Conservation (phyloP, 441 rosid species). For the Breynia disticha region DNA sequence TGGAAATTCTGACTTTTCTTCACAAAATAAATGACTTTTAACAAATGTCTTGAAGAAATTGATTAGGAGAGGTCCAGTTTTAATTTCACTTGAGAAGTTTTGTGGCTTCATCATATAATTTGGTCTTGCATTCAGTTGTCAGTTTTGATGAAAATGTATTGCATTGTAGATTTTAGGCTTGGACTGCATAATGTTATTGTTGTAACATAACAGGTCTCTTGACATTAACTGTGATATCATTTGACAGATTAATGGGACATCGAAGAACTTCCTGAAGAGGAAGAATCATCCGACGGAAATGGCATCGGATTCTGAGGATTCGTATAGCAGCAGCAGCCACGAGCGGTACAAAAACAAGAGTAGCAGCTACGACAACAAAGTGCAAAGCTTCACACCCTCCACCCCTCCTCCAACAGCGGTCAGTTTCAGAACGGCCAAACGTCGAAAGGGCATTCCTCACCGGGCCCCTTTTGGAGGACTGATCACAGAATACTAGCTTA, state of each 20-base stretch:
- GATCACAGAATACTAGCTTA: conserved; percentile 36
- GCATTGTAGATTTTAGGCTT: neutral
- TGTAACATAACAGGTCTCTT: neutral
- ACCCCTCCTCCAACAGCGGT: conserved; percentile 68
- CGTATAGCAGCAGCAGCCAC: conserved; percentile 50
- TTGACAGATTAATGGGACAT: conserved; percentile 54
- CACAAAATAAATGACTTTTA: too few relatives aligned
- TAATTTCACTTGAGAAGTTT: too few relatives aligned
- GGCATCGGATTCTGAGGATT: conserved; percentile 67
- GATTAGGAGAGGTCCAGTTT: too few relatives aligned
- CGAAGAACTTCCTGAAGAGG: conserved; percentile 44
- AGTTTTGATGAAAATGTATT: too few relatives aligned
- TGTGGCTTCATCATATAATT: too few relatives aligned
- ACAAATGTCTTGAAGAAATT: too few relatives aligned
- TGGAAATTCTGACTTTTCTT: too few relatives aligned
- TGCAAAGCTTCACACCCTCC: conserved; percentile 63
- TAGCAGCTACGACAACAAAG: conserved; percentile 16
- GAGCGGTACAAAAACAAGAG: conserved; percentile 25
- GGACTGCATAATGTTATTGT: neutral
- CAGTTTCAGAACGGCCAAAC: conserved; percentile 40
- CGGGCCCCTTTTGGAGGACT: too few relatives aligned
- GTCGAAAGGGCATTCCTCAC: conserved; percentile 17
- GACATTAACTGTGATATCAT: neutral
- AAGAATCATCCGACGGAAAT: conserved; percentile 24
- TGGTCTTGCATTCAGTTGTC: too few relatives aligned